Evolutionary conservation across 768 basidiomycete species (phyloP).

Genomic region (Kwoniella shandongensis): DNA sequence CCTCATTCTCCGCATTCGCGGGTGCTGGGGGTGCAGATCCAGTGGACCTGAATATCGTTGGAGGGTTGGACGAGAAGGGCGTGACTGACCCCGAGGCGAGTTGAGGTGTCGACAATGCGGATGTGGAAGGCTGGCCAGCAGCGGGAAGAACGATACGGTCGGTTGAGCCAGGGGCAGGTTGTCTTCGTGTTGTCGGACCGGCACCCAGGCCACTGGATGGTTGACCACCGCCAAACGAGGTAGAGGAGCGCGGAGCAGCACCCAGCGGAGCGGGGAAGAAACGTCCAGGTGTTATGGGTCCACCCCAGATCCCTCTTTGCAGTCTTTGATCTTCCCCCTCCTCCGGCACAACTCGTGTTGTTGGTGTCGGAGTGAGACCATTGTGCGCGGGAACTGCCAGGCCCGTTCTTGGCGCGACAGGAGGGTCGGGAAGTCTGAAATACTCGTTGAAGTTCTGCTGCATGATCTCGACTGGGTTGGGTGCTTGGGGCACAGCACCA

Average conservation of each 20-base stretch:
- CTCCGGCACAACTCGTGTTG: conserved; percentile 10
- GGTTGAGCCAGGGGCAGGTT: too few species aligned
- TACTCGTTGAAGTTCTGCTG: conserved; percentile 38
- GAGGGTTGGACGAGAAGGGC: conserved; percentile 39
- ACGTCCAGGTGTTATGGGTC: conserved; percentile 36
- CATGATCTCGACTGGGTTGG: conserved; percentile 21
- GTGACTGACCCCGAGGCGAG: conserved; percentile 24
- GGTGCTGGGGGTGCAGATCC: conserved; percentile 14
- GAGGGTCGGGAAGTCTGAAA: conserved; percentile 25
- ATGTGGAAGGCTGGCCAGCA: not conserved
- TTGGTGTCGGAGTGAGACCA: not conserved
- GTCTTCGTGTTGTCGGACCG: too few species aligned
- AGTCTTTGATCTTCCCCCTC: conserved; percentile 24
- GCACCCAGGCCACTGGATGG: not conserved
- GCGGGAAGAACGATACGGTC: not conserved
- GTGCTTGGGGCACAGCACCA: conserved; percentile 35
- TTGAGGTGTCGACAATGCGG: conserved; percentile 37
- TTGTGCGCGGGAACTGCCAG: not conserved
- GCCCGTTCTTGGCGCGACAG: not conserved
- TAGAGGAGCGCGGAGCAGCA: conserved; percentile 25
- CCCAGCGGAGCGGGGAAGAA: conserved; percentile 42
- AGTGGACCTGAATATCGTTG: conserved; percentile 32
- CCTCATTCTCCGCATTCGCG: not conserved
- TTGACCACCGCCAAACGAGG: not conserved
- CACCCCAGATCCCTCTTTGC: conserved; percentile 45